Evolutionary conservation across 306 rosid species (phyloP).

Genomic region (Corylus avellana): DNA sequence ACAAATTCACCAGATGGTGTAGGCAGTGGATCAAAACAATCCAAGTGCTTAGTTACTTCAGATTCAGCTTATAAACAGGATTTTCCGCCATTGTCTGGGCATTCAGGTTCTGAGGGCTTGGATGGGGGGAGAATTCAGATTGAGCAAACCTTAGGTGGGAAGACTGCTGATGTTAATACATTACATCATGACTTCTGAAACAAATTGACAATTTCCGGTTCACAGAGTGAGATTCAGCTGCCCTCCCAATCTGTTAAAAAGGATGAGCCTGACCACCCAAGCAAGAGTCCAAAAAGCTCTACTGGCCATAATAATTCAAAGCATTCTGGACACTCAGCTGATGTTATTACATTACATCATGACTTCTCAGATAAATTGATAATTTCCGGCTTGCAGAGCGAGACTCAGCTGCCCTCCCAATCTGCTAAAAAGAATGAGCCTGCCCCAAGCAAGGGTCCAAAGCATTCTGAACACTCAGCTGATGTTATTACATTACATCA

Average conservation of each 20-base stretch:
- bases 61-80: neutral
- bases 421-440: neutral
- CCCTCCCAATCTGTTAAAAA: neutral
- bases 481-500: neutral
- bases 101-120: neutral
- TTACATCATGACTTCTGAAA: neutral
- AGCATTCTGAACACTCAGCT: constrained; percentile 18
- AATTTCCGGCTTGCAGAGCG: neutral
- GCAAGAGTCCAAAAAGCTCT: constrained; percentile 1
- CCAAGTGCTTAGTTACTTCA: neutral
- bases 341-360: neutral
- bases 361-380: constrained; percentile 5
- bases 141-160: neutral
- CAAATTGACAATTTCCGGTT: neutral
- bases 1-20: neutral
- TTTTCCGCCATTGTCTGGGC: constrained; percentile 20
- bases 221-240: neutral
- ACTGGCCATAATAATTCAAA: constrained; percentile 3
- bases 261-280: neutral
- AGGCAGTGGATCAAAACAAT: neutral
- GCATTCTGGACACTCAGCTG: constrained; percentile 15
- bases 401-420: neutral
- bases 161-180: neutral
- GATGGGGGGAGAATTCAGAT: constrained; percentile 9
- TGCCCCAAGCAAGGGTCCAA: neutral